Evolutionary conservation across 306 rosid genomes (phyloP).

Genomic region (Prunus mume): DNA sequence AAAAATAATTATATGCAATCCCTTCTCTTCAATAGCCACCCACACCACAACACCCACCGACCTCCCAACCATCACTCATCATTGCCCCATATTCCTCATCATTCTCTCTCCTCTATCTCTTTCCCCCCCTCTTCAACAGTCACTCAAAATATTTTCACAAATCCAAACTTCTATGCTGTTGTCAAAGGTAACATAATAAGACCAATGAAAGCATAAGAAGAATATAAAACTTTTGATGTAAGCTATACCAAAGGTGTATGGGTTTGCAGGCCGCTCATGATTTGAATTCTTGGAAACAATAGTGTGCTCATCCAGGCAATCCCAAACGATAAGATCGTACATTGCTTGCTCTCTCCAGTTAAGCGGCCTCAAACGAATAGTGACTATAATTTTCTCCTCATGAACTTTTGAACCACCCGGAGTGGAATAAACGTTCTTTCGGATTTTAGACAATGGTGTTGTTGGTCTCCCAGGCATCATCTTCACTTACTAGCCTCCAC

Average conservation of each 20-base stretch:
- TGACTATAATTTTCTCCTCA: slow-evolving; percentile 82
- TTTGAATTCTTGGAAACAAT: slow-evolving; percentile 73
- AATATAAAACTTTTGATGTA: background rate
- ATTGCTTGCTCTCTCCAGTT: slow-evolving; percentile 71
- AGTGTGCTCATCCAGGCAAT: slow-evolving; percentile 62
- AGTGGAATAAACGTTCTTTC: slow-evolving; percentile 45
- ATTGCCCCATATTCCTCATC: no score
- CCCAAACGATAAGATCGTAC: slow-evolving; percentile 95
- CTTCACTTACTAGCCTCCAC: slow-evolving; percentile 8
- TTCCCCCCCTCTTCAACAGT: no score
- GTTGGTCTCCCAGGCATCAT: slow-evolving; percentile 55
- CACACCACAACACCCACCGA: no score
- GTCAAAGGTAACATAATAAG: background rate
- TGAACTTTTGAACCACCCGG: slow-evolving; percentile 62
- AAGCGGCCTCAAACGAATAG: slow-evolving; percentile 81
- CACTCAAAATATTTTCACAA: background rate
- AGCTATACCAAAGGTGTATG: slow-evolving; percentile 63
- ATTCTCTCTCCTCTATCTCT: no score
- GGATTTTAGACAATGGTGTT: slow-evolving; percentile 59
- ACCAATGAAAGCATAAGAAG: background rate
- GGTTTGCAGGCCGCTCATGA: slow-evolving; percentile 57
- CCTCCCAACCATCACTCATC: no score
- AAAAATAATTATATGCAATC: no score
- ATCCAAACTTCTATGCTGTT: background rate
- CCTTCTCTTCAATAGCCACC: no score